These are phyloP conservation scores for Capsicum pubescens DNA, from an alignment of 257 asterid genomes.

Conservation along the genomic window DNA sequence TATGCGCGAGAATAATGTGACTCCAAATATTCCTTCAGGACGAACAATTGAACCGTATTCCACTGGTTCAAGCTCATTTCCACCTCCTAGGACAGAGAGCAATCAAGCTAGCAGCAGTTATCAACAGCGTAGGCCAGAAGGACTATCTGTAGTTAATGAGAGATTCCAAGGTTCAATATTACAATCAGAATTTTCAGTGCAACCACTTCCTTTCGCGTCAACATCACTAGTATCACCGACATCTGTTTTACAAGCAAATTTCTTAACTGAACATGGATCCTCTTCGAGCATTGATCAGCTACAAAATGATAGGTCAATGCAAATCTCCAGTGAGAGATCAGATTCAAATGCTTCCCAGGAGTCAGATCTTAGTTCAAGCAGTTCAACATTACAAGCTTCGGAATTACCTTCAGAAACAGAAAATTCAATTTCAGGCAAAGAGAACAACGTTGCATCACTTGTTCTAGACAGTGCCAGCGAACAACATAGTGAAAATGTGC, in stretches of 20 bases:
- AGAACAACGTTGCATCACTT: neutral
- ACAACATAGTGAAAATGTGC: slow-evolving; percentile 3
- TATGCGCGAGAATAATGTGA: slow-evolving; percentile 29
- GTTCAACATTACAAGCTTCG: neutral
- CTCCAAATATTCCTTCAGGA: slow-evolving; percentile 23
- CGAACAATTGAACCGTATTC: slow-evolving; percentile 30
- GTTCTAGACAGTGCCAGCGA: neutral
- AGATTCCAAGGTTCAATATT: neutral
- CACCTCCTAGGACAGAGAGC: slow-evolving; percentile 37
- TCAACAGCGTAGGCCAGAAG: slow-evolving; percentile 23
- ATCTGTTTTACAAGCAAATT: slow-evolving; percentile 25
- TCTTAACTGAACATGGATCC: slow-evolving; percentile 21
- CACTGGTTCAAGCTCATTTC: slow-evolving; percentile 30
- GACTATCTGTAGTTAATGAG: slow-evolving; percentile 4
- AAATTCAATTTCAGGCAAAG: slow-evolving; percentile 6
- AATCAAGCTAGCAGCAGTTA: slow-evolving; percentile 26
- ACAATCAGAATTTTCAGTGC: slow-evolving; percentile 22
- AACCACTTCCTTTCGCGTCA: slow-evolving; percentile 17
- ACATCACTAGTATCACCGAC: neutral
- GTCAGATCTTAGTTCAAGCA: slow-evolving; percentile 27
- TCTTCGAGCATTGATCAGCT: slow-evolving; percentile 12
- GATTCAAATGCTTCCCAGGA: slow-evolving; percentile 29
- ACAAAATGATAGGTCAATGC: slow-evolving; percentile 25
- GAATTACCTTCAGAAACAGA: slow-evolving; percentile 28
- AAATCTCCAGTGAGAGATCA: slow-evolving; percentile 19